Evolutionary conservation across 2,329 filamentous ascomycete genomes (phyloP).

Genomic region (Colletotrichum chrysophilum): DNA sequence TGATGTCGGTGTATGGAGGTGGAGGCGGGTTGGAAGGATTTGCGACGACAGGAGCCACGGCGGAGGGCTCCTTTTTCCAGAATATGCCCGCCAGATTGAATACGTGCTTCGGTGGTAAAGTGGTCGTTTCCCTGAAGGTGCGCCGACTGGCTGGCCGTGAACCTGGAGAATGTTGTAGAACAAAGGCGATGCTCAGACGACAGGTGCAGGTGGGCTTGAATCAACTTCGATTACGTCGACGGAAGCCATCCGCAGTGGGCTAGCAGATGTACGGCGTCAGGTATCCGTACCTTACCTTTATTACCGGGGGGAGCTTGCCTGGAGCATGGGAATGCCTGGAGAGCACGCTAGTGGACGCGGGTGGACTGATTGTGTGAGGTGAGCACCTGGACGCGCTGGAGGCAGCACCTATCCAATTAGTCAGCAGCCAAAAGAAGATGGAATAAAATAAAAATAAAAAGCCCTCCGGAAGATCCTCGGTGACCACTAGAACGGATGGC

Average conservation of each 20-base stretch:
- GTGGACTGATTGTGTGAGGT: not conserved
- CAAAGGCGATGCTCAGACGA: not conserved
- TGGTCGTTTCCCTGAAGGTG: not conserved
- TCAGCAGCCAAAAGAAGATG: not conserved
- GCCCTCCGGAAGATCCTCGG: constrained; percentile 2
- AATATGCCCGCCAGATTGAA: constrained; percentile 54
- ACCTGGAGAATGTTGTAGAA: not conserved
- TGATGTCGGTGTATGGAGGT: constrained; percentile 40
- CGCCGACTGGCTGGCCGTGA: not conserved
- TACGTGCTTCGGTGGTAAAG: not conserved
- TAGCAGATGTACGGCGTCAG: not conserved
- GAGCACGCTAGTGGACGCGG: not conserved
- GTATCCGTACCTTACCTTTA: not conserved
- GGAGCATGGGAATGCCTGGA: not conserved
- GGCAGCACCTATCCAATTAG: not conserved
- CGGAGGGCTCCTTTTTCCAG: constrained; percentile 49
- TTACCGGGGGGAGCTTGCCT: not conserved
- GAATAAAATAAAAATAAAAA: not conserved
- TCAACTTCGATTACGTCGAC: not conserved
- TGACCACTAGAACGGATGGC: not conserved
- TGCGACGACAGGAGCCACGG: constrained; percentile 42
- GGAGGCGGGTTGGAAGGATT: constrained; percentile 30
- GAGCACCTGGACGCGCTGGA: not conserved
- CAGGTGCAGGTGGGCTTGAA: not conserved
- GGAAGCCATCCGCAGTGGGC: not conserved